A percentile compares a stretch with the other conserved stretches of the same genome.
These are phyloP conservation scores for Pterulicium gracile DNA, from an alignment of 1,284 basidiomycete species.

Conservation along the genomic window DNA sequence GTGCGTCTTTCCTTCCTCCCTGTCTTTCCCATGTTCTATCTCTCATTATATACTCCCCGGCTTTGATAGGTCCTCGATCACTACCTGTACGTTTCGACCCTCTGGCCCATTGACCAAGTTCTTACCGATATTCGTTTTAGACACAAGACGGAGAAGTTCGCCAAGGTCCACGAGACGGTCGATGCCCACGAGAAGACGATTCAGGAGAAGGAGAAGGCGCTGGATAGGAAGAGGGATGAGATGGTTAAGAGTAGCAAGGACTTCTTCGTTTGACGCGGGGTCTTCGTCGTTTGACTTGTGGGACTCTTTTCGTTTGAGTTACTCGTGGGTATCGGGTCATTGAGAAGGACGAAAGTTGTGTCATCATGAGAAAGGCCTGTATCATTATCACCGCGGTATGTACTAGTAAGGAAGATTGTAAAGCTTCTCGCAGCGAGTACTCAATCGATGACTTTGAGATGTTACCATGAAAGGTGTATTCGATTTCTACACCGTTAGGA, in stretches of 20 bases:
- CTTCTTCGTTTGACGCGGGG: not conserved
- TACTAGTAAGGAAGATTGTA: no score
- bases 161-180: not conserved
- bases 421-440: no score
- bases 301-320: no score
- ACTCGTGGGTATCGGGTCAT: no score
- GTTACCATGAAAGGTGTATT: no score
- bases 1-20: not conserved
- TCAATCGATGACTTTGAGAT: no score
- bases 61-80: not conserved
- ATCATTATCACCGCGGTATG: no score
- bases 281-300: no score
- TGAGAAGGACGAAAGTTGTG: no score
- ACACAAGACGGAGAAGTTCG: not conserved
- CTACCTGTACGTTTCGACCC: not conserved
- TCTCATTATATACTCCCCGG: no score
- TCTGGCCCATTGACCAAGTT: not conserved
- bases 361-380: no score
- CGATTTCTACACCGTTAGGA: no score
- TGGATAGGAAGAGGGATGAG: not conserved
- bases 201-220: not conserved
- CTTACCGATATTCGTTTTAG: not conserved
- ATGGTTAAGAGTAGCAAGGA: not conserved
- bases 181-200: not conserved
- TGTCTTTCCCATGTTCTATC: not conserved